Evolutionary conservation across 352 stramenopile species (phyloP).

Genomic region (Aphanomyces cochlioides): DNA sequence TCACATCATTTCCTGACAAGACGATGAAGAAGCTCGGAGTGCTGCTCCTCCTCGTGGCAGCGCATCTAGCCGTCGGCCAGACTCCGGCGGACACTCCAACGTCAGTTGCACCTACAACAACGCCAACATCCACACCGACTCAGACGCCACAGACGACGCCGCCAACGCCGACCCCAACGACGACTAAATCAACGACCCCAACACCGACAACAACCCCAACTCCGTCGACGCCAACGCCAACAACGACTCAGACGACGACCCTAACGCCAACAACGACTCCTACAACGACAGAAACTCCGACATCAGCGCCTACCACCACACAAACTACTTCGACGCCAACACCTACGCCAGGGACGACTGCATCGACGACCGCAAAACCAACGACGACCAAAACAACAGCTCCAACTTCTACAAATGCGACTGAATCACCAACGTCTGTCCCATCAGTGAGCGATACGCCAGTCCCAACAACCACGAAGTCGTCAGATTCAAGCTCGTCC

Average conservation of each 20-base stretch:
- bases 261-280: not conserved
- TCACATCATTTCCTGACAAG: too few species aligned
- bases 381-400: not conserved
- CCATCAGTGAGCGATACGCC: not conserved
- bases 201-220: not conserved
- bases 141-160: slow-evolving; percentile 14
- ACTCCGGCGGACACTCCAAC: too few species aligned
- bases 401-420: not conserved
- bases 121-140: not conserved
- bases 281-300: not conserved
- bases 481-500: not conserved
- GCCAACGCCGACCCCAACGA: slow-evolving; percentile 7
- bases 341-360: not conserved
- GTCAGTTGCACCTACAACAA: not conserved
- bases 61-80: too few species aligned
- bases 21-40: not conserved
- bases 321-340: not conserved
- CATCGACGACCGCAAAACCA: not conserved
- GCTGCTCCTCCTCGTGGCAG: not conserved
- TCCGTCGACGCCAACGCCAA: not conserved
- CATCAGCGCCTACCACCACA: not conserved
- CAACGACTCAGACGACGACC: not conserved
- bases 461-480: slow-evolving; percentile 3
- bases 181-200: slow-evolving; percentile 1
- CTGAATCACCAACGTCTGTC: not conserved